These are phyloP conservation scores for Rubroshorea leprosula DNA, from an alignment of 345 rosid species.

Conservation along the genomic window DNA sequence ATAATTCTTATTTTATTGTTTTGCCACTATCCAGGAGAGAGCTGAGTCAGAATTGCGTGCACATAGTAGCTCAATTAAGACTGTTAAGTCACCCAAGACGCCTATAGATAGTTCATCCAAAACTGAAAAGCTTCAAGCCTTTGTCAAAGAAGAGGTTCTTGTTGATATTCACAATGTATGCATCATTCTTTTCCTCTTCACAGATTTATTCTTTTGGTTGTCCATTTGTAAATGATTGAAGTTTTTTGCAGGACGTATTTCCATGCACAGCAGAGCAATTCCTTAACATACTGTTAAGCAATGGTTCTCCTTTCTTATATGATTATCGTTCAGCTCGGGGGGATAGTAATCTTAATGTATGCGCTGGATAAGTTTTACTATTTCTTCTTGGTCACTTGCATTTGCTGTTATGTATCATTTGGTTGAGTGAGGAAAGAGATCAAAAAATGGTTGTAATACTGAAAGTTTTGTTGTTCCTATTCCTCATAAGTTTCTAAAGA, in stretches of 20 bases:
- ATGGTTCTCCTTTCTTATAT: conserved; percentile 54
- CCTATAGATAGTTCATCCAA: conserved; percentile 45
- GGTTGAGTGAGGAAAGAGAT: no score
- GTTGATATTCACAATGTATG: conserved; percentile 62
- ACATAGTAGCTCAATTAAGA: conserved; percentile 76
- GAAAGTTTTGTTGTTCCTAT: neutral
- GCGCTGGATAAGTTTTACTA: conserved; percentile 25
- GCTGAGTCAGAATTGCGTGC: conserved; percentile 91
- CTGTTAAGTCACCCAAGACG: conserved; percentile 28
- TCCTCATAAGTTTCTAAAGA: neutral
- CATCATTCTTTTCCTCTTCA: conserved; percentile 12
- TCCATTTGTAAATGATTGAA: conserved; percentile 10
- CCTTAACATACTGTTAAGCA: conserved; percentile 52
- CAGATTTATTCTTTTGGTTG: conserved; percentile 10
- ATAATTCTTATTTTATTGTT: conserved; percentile 11
- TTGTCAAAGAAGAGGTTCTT: conserved; percentile 86
- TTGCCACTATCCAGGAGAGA: conserved; percentile 51
- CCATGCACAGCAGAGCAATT: conserved; percentile 74
- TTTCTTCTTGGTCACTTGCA: neutral
- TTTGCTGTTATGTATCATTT: no score
- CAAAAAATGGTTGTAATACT: no score
- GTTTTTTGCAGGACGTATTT: conserved; percentile 54
- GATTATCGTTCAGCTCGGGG: conserved; percentile 67
- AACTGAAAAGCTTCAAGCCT: conserved; percentile 56
- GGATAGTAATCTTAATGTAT: conserved; percentile 76